Conservation (phyloP, 2,329 filamentous ascomycete genomes). For the Teratosphaeria nubilosa region DNA sequence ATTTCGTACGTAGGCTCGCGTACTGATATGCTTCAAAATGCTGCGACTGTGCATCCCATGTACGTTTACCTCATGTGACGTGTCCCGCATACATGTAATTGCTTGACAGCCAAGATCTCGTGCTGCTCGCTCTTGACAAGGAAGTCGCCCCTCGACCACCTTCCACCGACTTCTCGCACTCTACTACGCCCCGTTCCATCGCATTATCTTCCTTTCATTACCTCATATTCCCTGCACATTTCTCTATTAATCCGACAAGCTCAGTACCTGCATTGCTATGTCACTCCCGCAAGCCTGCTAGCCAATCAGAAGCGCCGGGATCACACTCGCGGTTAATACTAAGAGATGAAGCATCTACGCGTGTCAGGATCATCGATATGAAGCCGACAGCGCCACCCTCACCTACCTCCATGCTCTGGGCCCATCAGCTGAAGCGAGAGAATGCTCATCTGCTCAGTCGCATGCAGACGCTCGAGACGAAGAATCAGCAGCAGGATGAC, state of each 20-base stretch:
- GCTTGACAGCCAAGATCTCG: neutral
- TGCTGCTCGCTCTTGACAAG: neutral
- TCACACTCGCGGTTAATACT: neutral
- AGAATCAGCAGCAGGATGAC: slow-evolving; percentile 5
- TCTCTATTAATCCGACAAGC: neutral
- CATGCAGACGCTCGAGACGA: slow-evolving; percentile 26
- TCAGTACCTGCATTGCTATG: neutral
- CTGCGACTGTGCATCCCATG: neutral
- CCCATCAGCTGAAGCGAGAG: slow-evolving; percentile 30
- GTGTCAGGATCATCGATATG: neutral
- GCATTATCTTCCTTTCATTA: neutral
- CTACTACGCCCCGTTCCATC: too few relatives aligned
- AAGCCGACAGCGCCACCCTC: slow-evolving; percentile 8
- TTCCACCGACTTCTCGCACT: neutral
- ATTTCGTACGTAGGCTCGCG: slow-evolving; percentile 22
- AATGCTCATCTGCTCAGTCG: slow-evolving; percentile 26
- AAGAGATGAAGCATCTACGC: neutral
- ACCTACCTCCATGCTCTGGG: slow-evolving; percentile 28
- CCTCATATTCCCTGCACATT: neutral
- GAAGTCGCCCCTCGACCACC: neutral
- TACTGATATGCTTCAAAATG: slow-evolving; percentile 3
- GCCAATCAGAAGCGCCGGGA: neutral
- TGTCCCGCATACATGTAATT: neutral
- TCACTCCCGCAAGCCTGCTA: neutral
- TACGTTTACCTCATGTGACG: neutral